A percentile compares a stretch with the other conserved stretches of the same genome.
Conservation (phyloP, 169 alveolate genomes). For the Cyclospora cayetanensis region DNA sequence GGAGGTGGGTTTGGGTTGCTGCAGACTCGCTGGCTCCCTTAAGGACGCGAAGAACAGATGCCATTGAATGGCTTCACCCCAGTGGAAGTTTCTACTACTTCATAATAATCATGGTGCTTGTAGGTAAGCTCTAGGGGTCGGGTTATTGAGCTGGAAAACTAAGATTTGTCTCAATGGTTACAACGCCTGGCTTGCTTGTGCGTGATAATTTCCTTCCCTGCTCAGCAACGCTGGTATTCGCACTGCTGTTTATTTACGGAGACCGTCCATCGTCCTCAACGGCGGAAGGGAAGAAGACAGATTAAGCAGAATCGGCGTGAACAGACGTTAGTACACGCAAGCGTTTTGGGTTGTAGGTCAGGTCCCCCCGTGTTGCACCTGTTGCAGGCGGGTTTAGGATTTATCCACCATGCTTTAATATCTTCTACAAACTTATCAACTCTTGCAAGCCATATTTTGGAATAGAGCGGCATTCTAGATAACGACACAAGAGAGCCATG, state of each 20-base stretch:
- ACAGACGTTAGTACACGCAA: too few species aligned
- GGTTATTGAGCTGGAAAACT: background rate
- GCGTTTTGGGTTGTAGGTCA: too few species aligned
- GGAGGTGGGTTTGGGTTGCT: too few species aligned
- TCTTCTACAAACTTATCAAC: too few species aligned
- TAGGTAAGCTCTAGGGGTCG: background rate
- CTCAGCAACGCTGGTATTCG: background rate
- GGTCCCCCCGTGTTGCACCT: too few species aligned
- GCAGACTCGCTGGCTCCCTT: constrained; percentile 56
- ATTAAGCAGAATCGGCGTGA: background rate
- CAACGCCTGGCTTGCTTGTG: background rate
- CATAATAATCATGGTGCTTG: background rate
- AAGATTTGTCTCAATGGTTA: background rate
- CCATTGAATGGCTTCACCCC: background rate
- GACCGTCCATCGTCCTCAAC: background rate
- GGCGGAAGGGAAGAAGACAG: background rate
- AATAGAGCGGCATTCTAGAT: too few species aligned
- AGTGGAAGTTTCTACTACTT: constrained; percentile 40
- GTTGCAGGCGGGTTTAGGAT: too few species aligned
- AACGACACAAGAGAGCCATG: too few species aligned
- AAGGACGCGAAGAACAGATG: constrained; percentile 20
- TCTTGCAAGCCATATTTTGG: too few species aligned
- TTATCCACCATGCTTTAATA: too few species aligned
- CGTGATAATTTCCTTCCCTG: background rate
- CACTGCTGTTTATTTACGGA: background rate